Evolutionary conservation across 169 alveolate species (phyloP), one percentile per base, ranked within the genome.

Genomic region (Eimeria tenella): DNA sequence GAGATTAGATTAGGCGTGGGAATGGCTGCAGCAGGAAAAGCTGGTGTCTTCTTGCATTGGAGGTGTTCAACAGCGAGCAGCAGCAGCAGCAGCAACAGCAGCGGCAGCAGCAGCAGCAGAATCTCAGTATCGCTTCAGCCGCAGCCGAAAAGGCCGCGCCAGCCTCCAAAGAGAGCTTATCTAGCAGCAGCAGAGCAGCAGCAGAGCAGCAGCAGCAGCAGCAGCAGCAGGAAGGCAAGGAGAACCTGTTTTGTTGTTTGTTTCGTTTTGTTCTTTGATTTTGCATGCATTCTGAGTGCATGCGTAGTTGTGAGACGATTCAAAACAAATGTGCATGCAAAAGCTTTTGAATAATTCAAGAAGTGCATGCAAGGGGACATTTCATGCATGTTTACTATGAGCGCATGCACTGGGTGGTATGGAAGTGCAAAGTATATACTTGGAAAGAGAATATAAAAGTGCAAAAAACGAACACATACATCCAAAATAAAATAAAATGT

Each of bases 121-220:
- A 17, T 1, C 31, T 1, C 77, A n/a, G 77, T 10, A 4, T 31
- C 42, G 77, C n/a, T 13, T 8, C 1, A 17, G 31, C 77, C 1
- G 77, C 77, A 68, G 49, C 77, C 2, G 49, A 10, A 4, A n/a
- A 13, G 9, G 77, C 77, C 11, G 77, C 49, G n/a, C 42, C 77
- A 68, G 77, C 68, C 77, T 68, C 77, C 11, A 23, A 0, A 15
- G n/a, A 5, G 42, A 17, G 49, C n/a, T 68, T 1, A 3, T 68
- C 31, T 13, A 8, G n/a, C 77, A 68, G 77, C 77, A 68, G 77
- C n/a, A 68, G 42, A n/a, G 77, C 42, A 68, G 77, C n/a, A 23
- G 31, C 42, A 68, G 31, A n/a, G 77, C 77, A 68, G 77, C 77
- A 68, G 77, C 49, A 68, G 77, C 77, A 68, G 77, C 77, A 68